These are phyloP conservation scores for Oryza meridionalis DNA, from an alignment of 176 grass and related monocot species.

Conservation along the genomic window DNA sequence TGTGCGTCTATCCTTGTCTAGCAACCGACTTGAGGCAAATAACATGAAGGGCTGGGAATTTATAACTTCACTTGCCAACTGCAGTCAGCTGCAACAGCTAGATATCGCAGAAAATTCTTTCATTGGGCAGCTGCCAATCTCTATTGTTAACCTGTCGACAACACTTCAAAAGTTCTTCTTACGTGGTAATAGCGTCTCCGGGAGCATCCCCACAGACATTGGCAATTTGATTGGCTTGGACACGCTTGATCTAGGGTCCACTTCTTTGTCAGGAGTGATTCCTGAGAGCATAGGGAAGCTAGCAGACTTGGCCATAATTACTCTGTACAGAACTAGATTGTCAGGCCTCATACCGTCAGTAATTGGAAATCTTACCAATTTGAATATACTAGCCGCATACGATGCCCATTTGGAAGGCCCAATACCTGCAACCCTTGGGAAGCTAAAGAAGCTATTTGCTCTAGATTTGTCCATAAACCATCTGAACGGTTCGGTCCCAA, in stretches of 20 bases:
- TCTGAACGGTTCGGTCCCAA: constrained; percentile 13
- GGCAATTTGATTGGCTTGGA: constrained; percentile 22
- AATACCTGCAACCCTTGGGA: constrained; percentile 17
- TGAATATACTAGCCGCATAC: neutral
- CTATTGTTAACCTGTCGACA: neutral
- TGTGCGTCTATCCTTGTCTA: neutral
- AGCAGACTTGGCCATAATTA: neutral
- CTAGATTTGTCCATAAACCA: constrained; percentile 13
- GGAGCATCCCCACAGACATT: neutral
- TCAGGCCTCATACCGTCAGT: constrained; percentile 23
- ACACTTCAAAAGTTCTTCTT: neutral
- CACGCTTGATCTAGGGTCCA: neutral
- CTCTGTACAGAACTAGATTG: neutral
- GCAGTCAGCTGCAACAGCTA: constrained; percentile 4
- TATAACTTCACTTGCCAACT: constrained; percentile 18
- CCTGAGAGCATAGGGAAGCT: constrained; percentile 29
- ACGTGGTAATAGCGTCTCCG: constrained; percentile 16
- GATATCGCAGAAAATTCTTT: neutral
- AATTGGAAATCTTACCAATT: constrained; percentile 16
- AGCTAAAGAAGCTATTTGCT: neutral
- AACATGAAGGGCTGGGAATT: constrained; percentile 35
- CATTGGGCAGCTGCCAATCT: constrained; percentile 3
- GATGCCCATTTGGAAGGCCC: constrained; percentile 13
- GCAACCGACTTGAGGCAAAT: neutral
- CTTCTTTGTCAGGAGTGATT: constrained; percentile 1